phyloP scores from a whole-genome alignment of 805 yeast species.

The Yamadazyma kitorensis region DNA sequence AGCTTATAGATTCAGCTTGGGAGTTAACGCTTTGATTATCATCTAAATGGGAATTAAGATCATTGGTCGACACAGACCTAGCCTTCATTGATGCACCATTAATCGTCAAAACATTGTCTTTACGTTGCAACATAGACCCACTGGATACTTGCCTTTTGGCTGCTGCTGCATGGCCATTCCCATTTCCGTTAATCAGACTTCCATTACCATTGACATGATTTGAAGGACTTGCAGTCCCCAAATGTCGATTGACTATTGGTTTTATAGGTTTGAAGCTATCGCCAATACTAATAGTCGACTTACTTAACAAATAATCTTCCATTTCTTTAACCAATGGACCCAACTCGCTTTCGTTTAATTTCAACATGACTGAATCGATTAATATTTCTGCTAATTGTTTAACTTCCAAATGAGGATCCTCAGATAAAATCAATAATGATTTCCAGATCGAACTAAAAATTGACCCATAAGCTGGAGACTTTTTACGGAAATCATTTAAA shows the following conservation, averaged over 20 bases:
- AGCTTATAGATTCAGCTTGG: constrained; percentile 26
- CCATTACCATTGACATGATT: constrained; percentile 1
- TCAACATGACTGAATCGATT: constrained; percentile 67
- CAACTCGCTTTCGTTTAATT: constrained; percentile 62
- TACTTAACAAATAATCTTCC: constrained; percentile 61
- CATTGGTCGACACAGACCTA: constrained; percentile 27
- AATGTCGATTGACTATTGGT: constrained; percentile 34
- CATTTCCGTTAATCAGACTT: no score
- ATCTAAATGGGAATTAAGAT: no score
- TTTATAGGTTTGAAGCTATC: constrained; percentile 39
- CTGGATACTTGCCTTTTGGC: constrained; percentile 22
- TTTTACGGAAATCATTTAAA: constrained; percentile 61
- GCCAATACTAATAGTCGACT: constrained; percentile 37
- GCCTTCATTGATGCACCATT: constrained; percentile 26
- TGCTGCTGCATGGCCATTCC: constrained; percentile 1
- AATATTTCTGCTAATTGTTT: constrained; percentile 67
- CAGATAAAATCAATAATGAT: constrained; percentile 70
- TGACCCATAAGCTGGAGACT: constrained; percentile 82
- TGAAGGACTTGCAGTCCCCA: constrained; percentile 15
- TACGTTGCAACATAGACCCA: constrained; percentile 15
- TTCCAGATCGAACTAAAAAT: constrained; percentile 87
- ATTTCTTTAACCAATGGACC: constrained; percentile 62
- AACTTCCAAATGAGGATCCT: constrained; percentile 86
- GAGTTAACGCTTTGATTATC: constrained; percentile 20
- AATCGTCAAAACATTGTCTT: constrained; percentile 25